A percentile compares a stretch with the other conserved stretches of the same genome.
Evolutionary conservation across 352 stramenopile genomes (phyloP).

Genomic region (Globisporangium perplexum): DNA sequence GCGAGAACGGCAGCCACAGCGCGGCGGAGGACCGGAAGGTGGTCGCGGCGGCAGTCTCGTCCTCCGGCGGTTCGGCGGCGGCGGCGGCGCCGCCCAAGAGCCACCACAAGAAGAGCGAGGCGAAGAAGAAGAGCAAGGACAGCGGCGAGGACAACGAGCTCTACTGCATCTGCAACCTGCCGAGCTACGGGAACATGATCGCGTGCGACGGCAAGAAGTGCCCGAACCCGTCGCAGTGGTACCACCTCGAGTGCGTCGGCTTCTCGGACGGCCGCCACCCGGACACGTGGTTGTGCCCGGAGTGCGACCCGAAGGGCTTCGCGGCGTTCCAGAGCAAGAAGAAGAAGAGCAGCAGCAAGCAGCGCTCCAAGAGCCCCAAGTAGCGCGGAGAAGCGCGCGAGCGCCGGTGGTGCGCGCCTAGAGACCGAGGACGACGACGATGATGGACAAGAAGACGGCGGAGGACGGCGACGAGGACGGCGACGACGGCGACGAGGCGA

Average conservation of each 20-base stretch:
- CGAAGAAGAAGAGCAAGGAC: constrained; percentile 60
- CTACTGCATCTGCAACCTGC: constrained; percentile 85
- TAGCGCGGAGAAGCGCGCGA: too few species aligned
- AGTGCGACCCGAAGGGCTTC: constrained; percentile 82
- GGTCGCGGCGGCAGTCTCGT: constrained; percentile 3
- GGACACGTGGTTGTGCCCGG: constrained; percentile 82
- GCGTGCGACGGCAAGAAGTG: constrained; percentile 86
- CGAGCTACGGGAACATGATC: constrained; percentile 88
- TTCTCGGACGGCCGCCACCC: constrained; percentile 75
- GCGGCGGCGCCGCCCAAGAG: constrained; percentile 24
- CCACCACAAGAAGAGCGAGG: constrained; percentile 35
- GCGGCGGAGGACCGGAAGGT: constrained; percentile 23
- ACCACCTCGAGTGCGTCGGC: constrained; percentile 83
- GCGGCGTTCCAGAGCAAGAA: constrained; percentile 79
- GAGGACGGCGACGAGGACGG: background rate
- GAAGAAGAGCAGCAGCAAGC: constrained; percentile 67
- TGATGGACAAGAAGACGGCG: background rate
- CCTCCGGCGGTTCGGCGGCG: constrained; percentile 14
- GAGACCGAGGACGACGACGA: background rate
- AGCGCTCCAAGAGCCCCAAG: constrained; percentile 66
- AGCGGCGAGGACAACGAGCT: constrained; percentile 81
- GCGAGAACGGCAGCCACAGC: constrained; percentile 6
- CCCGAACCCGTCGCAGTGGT: constrained; percentile 84
- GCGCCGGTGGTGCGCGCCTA: too few species aligned
- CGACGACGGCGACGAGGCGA: too few species aligned